Base-by-base conservation (phyloP, 2,329 filamentous ascomycete genomes). In the Aspergillus unguis region DNA sequence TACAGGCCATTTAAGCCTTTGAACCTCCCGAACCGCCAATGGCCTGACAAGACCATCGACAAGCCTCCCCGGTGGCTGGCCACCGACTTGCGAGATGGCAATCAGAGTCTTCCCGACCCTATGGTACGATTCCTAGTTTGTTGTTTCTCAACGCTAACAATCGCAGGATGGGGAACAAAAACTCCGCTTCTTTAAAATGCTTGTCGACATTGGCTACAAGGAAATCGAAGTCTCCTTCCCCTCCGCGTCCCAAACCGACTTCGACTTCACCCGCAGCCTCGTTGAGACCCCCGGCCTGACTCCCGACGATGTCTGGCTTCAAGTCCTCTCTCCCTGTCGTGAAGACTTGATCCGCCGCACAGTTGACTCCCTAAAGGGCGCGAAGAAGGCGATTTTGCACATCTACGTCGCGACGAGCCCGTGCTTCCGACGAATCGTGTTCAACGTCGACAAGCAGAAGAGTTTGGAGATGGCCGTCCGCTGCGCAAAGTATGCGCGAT, bases 161-260 rank as follows among this genome's bases (percentile, higher is more conserved):
- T 3, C 7, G 48, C 64, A 94, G 90, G 94, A 90, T 67, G 90
- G 90, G 62, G 90, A 96, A 44, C 91, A 96, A 79, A 97, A 97
- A 77, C 94, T 88, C 84, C 80, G 81, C 56, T 97, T 92, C 80
- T 97, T 97, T 80, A 86, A 92, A 75, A 95, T 95, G 90, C 84
- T 97, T 49, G 84, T 87, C 65, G 85, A 92, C 56, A 81, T 96
- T 45, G 92, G 94, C 63, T 97, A 95, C 81, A 97, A 96, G 76
- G 92, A 97, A 75, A 96, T 97, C 60, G 92, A 97, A 71, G 87
- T 96, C 23, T 94, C 92, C 4, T 97, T 96, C 75, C 92, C 92
- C 45, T 95, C 91, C 0, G 91, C 92, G 10, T 96, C 91, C 36
- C 87, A 95, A 69, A 96, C 88, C 66, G 94, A 97, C 76, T 97